Evolutionary conservation across 805 yeast species (phyloP).

Genomic region (Yarrowia divulgata): DNA sequence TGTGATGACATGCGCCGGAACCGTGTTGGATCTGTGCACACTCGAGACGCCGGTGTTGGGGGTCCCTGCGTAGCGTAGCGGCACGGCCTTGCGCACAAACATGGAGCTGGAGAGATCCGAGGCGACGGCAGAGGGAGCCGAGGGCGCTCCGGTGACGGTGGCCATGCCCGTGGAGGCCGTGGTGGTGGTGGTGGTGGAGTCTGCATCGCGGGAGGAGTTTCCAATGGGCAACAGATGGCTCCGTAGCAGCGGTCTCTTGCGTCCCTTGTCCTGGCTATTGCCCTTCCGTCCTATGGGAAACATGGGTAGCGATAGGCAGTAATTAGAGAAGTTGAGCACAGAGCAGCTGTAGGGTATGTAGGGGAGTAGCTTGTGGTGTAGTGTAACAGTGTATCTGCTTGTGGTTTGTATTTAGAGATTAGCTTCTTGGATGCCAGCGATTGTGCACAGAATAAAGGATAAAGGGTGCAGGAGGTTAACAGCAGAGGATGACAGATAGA

Average conservation of each 20-base stretch:
- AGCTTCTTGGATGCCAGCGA: no score
- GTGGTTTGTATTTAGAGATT: no score
- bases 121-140: conserved; percentile 20
- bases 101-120: conserved; percentile 22
- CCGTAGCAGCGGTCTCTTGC: conserved; percentile 28
- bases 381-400: no score
- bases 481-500: no score
- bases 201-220: not conserved
- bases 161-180: conserved; percentile 25
- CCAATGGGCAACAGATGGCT: conserved; percentile 29
- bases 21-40: conserved; percentile 30
- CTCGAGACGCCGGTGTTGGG: conserved; percentile 17
- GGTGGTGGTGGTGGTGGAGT: not conserved
- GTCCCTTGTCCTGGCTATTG: conserved; percentile 35
- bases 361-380: not conserved
- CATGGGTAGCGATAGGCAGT: conserved; percentile 10
- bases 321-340: not conserved
- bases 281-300: conserved; percentile 32
- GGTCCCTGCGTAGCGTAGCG: conserved; percentile 1
- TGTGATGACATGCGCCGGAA: not conserved
- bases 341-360: no score
- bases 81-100: conserved; percentile 36
- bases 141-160: conserved; percentile 4
- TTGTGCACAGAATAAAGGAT: no score
- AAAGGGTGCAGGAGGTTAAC: no score